Evolutionary conservation across 192 early-diverging fungal species (phyloP).

Genomic region (Mortierella hygrophila): DNA sequence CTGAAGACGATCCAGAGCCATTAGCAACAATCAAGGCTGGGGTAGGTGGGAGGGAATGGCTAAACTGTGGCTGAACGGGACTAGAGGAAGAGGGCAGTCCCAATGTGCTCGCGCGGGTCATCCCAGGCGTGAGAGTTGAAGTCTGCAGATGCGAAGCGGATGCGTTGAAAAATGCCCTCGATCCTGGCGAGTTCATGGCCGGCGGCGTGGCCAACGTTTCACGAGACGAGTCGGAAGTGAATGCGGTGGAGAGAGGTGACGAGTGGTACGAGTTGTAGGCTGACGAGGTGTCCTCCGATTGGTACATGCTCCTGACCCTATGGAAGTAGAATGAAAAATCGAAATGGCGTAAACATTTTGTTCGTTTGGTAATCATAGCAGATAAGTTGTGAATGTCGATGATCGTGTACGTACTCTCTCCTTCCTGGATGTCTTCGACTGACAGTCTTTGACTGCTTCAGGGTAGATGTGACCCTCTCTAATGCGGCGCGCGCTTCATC

Average conservation of each 20-base stretch:
- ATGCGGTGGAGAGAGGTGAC: constrained; percentile 30
- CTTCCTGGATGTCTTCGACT: constrained; percentile 46
- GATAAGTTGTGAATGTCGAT: not conserved
- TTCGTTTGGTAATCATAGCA: not conserved
- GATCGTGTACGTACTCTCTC: constrained; percentile 20
- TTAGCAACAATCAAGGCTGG: constrained; percentile 19
- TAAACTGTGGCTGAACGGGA: constrained; percentile 10
- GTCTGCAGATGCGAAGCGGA: constrained; percentile 16
- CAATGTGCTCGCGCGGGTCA: constrained; percentile 36
- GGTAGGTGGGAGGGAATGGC: constrained; percentile 22
- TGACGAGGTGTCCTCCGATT: constrained; percentile 40
- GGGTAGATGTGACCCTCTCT: constrained; percentile 43
- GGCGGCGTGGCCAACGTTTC: constrained; percentile 15
- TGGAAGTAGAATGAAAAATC: not conserved
- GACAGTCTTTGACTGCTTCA: constrained; percentile 47
- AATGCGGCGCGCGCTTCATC: constrained; percentile 50
- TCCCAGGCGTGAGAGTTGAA: constrained; percentile 16
- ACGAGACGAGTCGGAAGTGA: constrained; percentile 23
- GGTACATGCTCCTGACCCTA: constrained; percentile 55
- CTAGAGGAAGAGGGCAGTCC: constrained; percentile 25
- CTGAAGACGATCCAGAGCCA: not conserved
- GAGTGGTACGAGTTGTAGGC: constrained; percentile 40
- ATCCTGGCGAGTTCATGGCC: constrained; percentile 27
- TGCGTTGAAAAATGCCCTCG: constrained; percentile 31
- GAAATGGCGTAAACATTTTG: not conserved